These are phyloP conservation scores for Coprinopsis sp. DNA, from an alignment of 768 basidiomycete genomes.

Conservation along the genomic window DNA sequence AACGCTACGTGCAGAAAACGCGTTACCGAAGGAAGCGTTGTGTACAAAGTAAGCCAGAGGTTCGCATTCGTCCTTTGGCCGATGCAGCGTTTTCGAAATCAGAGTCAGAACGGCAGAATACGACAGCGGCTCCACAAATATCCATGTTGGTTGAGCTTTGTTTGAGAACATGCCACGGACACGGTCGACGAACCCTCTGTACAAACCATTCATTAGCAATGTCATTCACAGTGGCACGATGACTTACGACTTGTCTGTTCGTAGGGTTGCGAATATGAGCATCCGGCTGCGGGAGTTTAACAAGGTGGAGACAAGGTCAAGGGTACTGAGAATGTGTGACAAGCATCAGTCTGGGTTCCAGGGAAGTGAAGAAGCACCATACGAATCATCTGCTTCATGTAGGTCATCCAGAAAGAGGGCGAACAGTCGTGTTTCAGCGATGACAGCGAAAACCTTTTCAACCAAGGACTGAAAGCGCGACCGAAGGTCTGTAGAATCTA, in stretches of 20 bases:
- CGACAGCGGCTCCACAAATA: constrained; percentile 55
- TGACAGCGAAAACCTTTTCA: constrained; percentile 63
- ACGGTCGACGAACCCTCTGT: constrained; percentile 43
- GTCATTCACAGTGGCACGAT: background rate
- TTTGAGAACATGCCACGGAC: constrained; percentile 55
- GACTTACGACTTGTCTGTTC: constrained; percentile 48
- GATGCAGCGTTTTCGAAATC: constrained; percentile 61
- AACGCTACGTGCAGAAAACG: constrained; percentile 64
- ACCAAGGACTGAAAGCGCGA: constrained; percentile 69
- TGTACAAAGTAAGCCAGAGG: constrained; percentile 53
- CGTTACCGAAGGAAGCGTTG: constrained; percentile 60
- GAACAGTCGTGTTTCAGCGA: constrained; percentile 65
- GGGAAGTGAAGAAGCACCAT: constrained; percentile 10
- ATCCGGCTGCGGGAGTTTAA: constrained; percentile 63
- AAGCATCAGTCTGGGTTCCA: background rate
- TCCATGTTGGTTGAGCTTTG: constrained; percentile 61
- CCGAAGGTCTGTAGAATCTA: constrained; percentile 57
- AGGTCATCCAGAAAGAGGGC: constrained; percentile 71
- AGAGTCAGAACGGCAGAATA: constrained; percentile 53
- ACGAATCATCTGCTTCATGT: constrained; percentile 74
- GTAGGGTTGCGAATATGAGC: constrained; percentile 60
- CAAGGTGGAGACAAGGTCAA: constrained; percentile 62
- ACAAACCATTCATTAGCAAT: constrained; percentile 1
- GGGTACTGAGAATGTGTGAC: constrained; percentile 37
- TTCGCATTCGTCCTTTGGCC: constrained; percentile 49